phyloP scores from a whole-genome alignment of 1,284 basidiomycete genomes.

The Ceratobasidium theobromae region DNA sequence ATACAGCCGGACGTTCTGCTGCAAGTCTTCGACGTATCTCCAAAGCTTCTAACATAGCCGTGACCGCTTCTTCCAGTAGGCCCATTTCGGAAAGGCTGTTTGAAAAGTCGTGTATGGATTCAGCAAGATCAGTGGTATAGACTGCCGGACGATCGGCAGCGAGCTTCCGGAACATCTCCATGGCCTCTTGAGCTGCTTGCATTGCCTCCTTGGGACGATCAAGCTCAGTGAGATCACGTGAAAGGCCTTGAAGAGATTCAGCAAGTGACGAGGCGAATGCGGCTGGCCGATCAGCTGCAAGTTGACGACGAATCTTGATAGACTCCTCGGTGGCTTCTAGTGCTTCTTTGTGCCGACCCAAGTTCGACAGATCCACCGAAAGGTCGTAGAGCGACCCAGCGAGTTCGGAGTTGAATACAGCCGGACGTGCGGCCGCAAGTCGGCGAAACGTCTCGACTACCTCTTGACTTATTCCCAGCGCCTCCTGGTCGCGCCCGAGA shows the following conservation, averaged over 20 bases:
- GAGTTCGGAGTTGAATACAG: not conserved
- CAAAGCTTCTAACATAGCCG: not conserved
- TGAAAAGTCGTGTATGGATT: not conserved
- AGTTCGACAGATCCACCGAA: not conserved
- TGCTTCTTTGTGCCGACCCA: not conserved
- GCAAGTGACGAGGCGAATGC: not conserved
- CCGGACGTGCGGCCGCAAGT: not conserved
- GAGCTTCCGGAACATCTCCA: not conserved
- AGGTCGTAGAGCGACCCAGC: not conserved
- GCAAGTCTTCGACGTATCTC: not conserved
- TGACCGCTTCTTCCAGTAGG: not conserved
- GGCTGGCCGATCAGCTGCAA: not conserved
- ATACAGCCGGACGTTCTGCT: not conserved
- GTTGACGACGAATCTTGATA: not conserved
- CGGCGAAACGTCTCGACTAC: not conserved
- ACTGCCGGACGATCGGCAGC: not conserved
- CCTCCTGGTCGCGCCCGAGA: not conserved
- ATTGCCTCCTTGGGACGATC: not conserved
- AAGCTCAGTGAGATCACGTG: not conserved
- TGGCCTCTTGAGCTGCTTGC: not conserved
- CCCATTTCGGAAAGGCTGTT: not conserved
- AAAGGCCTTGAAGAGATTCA: not conserved
- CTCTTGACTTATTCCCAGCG: not conserved
- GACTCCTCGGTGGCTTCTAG: slow-evolving; percentile 7
- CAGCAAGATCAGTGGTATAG: not conserved